Evolutionary conservation across 352 stramenopile genomes (phyloP), one percentile per base, ranked within the genome.

Genomic region (Phytophthora sansomeana): DNA sequence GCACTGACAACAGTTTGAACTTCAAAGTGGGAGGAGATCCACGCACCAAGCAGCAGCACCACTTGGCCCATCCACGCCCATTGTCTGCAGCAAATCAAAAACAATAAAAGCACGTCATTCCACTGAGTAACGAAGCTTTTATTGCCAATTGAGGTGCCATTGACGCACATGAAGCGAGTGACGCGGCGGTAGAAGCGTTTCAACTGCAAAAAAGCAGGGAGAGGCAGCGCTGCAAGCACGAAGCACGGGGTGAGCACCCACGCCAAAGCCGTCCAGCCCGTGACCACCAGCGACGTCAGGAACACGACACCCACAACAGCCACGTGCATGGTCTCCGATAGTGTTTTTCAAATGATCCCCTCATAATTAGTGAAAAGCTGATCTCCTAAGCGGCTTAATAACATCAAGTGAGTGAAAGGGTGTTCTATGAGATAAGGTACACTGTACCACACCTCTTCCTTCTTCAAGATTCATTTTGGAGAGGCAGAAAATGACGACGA

Each of bases 11-110:
- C 41, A 49, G 10, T 16, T 11, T 33, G 16, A 47, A n/a, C 28
- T 10, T 56, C n/a, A 21, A 47, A 16, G 41, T 13, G 38, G 16
- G 8, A 43, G 16, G 8, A 43, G 14, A 21, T 16, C 26, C 28
- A 70, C 75, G 42, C 17, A 87, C 78, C 78, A 36, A 92, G 59
- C 17, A 92, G 63, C 44, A 94, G 58, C 19, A 78, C 82, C 11
- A 91, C 82, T 55, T 87, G 77, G 6, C 78, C 84, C 76, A 92
- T 92, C 86, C 86, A 94, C 48, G 77, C 71, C 74, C 81, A 92
- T 87, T 95, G 86, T 33, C 81, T 94, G 63, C 29, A 32, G 16
- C 21, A 50, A 24, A 24, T 24, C 13, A 5, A 51, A 61, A 28
- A 41, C 13, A 70, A 3, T 24, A 47, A 7, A 28, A 26, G 28